Evolutionary conservation across 176 grass and related monocot genomes (phyloP).

Genomic region (Carex myosuroides): DNA sequence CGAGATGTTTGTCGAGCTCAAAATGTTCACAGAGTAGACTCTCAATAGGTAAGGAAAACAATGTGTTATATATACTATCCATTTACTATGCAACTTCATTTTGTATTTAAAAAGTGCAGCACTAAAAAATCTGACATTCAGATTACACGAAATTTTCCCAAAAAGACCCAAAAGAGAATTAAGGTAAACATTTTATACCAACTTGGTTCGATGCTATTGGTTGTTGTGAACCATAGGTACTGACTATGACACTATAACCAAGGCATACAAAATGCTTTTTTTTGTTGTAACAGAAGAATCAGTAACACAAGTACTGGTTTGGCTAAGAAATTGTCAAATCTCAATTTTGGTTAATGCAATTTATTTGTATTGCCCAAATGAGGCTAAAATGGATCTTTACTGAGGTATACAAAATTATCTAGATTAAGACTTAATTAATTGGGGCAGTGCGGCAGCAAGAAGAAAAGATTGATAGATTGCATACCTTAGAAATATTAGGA

Average conservation of each 20-base stretch:
- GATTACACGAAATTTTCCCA: background rate
- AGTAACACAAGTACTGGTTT: background rate
- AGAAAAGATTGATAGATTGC: constrained; percentile 19
- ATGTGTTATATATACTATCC: background rate
- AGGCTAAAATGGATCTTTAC: background rate
- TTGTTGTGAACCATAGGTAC: background rate
- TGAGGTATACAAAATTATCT: background rate
- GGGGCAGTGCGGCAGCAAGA: background rate
- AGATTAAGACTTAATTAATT: background rate
- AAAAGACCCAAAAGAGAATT: background rate
- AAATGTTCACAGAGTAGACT: constrained; percentile 92
- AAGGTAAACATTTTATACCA: background rate
- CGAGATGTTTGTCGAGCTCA: constrained; percentile 75
- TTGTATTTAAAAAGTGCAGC: background rate
- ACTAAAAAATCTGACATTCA: background rate
- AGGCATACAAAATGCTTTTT: background rate
- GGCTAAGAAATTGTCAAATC: background rate
- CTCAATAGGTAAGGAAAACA: constrained; percentile 44
- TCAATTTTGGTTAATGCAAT: background rate
- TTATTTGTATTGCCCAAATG: background rate
- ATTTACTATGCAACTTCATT: background rate
- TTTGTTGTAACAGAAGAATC: background rate
- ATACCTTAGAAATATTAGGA: constrained; percentile 61
- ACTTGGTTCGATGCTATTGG: background rate
- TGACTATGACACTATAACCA: background rate